Evolutionary conservation across 1,284 basidiomycete genomes (phyloP).

Genomic region (Cystobasidium slooffiae): DNA sequence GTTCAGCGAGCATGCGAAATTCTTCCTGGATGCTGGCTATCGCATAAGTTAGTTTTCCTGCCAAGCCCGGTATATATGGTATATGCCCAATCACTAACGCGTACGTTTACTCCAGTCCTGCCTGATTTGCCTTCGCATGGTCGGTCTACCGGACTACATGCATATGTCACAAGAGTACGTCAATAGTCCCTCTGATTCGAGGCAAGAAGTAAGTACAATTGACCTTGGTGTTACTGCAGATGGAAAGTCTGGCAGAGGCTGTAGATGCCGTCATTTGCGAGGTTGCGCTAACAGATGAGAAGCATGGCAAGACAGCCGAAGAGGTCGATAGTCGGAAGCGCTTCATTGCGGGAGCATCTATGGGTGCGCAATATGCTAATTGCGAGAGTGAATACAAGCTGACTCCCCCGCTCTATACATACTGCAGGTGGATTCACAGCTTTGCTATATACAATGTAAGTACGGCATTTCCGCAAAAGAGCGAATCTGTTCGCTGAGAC

Average conservation of each 20-base stretch:
- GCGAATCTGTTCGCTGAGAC: background rate
- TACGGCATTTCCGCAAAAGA: background rate
- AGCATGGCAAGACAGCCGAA: conserved; percentile 33
- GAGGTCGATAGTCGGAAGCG: conserved; percentile 35
- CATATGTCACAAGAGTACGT: conserved; percentile 44
- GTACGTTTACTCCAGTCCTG: conserved; percentile 37
- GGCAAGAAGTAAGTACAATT: background rate
- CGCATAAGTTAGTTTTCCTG: background rate
- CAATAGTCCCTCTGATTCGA: background rate
- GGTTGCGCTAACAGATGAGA: conserved; percentile 27
- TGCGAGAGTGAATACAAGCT: background rate
- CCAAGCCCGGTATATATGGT: background rate
- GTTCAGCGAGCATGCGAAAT: conserved; percentile 47
- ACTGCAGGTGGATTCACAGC: conserved; percentile 31
- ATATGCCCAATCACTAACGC: no score
- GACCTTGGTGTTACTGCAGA: background rate
- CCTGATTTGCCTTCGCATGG: conserved; percentile 52
- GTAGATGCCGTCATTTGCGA: conserved; percentile 50
- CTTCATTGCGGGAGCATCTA: conserved; percentile 31
- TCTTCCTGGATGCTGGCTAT: conserved; percentile 50
- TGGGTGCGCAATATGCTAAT: background rate
- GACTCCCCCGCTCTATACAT: background rate
- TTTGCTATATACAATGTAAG: conserved; percentile 36
- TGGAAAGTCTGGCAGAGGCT: conserved; percentile 44
- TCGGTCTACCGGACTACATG: conserved; percentile 51